Evolutionary conservation across 2,329 filamentous ascomycete species (phyloP).

Genomic region (Pestalotiopsis sp.): DNA sequence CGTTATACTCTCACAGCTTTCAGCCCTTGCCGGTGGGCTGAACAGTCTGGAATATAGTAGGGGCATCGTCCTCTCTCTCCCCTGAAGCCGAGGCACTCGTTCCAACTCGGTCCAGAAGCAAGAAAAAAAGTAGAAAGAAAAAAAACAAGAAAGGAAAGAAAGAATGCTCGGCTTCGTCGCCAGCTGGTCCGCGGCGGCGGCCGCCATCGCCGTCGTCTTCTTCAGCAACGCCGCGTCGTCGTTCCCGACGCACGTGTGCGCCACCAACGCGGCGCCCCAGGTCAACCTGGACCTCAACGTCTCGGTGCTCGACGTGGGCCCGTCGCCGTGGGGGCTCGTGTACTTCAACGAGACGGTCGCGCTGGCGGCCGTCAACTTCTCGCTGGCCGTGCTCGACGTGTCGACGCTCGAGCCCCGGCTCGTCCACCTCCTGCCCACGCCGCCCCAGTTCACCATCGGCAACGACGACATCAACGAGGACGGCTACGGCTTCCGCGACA

Average conservation of each 20-base stretch:
- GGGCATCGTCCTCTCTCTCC: background rate
- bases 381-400: background rate
- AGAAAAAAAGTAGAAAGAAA: background rate
- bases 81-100: background rate
- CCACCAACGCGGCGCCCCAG: constrained; percentile 9
- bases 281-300: background rate
- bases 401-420: background rate
- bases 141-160: background rate
- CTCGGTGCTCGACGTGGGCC: background rate
- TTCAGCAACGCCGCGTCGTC: background rate
- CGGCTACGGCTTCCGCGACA: constrained; percentile 7
- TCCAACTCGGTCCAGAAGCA: background rate
- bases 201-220: constrained; percentile 5
- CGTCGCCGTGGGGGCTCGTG: constrained; percentile 2
- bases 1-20: background rate
- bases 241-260: constrained; percentile 10
- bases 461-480: constrained; percentile 4
- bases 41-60: background rate
- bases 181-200: constrained; percentile 1
- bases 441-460: background rate
- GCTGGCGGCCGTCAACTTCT: constrained; percentile 10
- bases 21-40: background rate
- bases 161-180: constrained; percentile 2
- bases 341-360: constrained; percentile 7
- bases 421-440: background rate